Percentiles rank a stretch among this genome's conserved stretches.
Evolutionary conservation across 2,329 filamentous ascomycete genomes (phyloP).

Genomic region (Penicillium polonicum): DNA sequence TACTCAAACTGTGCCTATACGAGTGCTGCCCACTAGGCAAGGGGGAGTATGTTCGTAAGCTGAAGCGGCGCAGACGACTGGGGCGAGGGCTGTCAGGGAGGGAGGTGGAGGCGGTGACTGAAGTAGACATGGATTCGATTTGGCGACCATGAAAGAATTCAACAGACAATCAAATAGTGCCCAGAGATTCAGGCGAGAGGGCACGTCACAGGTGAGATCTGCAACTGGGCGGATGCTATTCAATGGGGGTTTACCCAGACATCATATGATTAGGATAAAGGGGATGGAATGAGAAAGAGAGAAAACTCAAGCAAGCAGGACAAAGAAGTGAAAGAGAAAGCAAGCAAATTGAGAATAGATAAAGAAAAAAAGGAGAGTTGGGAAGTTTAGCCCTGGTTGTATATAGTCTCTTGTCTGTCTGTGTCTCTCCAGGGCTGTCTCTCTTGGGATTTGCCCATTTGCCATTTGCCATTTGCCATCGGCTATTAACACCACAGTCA

Average conservation of each 20-base stretch:
- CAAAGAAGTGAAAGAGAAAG: neutral
- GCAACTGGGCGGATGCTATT: slow-evolving; percentile 17
- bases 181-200: neutral
- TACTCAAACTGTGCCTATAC: slow-evolving; percentile 37
- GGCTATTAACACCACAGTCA: slow-evolving; percentile 8
- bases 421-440: neutral
- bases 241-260: slow-evolving; percentile 4
- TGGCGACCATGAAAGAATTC: neutral
- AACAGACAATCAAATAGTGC: neutral
- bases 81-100: slow-evolving; percentile 34
- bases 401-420: neutral
- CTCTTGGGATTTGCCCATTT: neutral
- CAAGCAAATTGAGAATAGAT: neutral
- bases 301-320: neutral
- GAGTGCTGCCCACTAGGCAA: slow-evolving; percentile 25
- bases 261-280: slow-evolving; percentile 12
- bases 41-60: slow-evolving; percentile 38
- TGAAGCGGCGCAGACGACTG: slow-evolving; percentile 41
- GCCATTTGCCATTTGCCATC: neutral
- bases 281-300: neutral
- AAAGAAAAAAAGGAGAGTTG: neutral
- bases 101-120: slow-evolving; percentile 40
- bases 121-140: slow-evolving; percentile 30
- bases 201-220: slow-evolving; percentile 13
- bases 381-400: neutral